Base-by-base conservation (phyloP, 805 yeast genomes). In the Ogataea populi-albae region DNA sequence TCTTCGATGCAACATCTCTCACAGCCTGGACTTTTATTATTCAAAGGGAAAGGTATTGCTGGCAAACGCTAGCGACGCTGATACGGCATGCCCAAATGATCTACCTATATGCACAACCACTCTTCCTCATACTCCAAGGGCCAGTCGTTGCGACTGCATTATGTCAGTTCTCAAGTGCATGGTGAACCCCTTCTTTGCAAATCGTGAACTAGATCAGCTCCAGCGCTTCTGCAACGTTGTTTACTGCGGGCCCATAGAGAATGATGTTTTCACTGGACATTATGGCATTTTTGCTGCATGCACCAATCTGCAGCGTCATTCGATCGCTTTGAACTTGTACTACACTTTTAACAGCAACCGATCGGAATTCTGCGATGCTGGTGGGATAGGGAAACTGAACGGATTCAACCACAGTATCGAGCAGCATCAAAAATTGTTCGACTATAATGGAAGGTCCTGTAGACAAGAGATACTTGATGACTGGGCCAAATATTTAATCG, bases 241-340 rank as follows among this genome's bases (percentile, higher is more conserved):
- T 6, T 62, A 68, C 35, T 72, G 78, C 46, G 50, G 50, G n/a
- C 60, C 62, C 3, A 56, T 72, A 17, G 41, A 36, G 17, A 56
- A 62, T 6, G 59, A 69, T 43, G 65, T 68, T 1, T 28, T 38
- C 6, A 37, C 34, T 4, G 76, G 75, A 0, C 37, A 38, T n/a
- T 71, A 69, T 45, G 77, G 77, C 1, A 43, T 47, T 21, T 66
- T 54, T 43, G 62, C 75, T 0, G 62, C 58, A 26, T 72, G 77
- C 45, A 43, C 62, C 10, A 40, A 54, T 5, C 38, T 50, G 6
- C 73, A 69, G 40, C 57, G 57, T 37, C 49, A 64, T 2, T 68
- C 74, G 1, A 67, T 62, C 38, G 72, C 65, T 4, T 49, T 70
- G 39, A 66, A 66, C 43, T 46, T 62, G 41, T 58, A 57, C 45